These are phyloP conservation scores for Fusarium abutilonis DNA, from an alignment of 2,329 filamentous ascomycete genomes.

Conservation along the genomic window DNA sequence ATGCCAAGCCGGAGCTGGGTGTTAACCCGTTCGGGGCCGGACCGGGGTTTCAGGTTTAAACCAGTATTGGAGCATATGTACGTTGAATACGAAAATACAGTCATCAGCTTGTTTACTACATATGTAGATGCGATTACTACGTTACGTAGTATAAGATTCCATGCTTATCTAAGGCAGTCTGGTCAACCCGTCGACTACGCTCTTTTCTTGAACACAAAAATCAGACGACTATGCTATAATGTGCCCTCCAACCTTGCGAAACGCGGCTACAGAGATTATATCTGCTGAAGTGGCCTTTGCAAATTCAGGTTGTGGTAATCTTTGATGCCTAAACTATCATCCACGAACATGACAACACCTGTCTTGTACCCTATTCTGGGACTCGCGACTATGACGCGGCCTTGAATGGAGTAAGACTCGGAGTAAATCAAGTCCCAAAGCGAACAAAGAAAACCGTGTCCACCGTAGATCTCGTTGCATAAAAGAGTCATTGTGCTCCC, in stretches of 20 bases:
- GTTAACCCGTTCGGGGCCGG: too few species aligned
- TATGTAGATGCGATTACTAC: too few species aligned
- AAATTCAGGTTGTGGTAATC: neutral
- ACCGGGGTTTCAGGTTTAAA: too few species aligned
- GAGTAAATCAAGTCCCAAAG: neutral
- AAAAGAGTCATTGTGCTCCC: constrained; percentile 6
- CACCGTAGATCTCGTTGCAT: neutral
- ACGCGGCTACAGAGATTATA: neutral
- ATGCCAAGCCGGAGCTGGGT: too few species aligned
- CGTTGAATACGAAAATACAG: too few species aligned
- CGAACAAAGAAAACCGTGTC: constrained; percentile 20
- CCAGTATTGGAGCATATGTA: too few species aligned
- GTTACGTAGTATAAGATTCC: too few species aligned
- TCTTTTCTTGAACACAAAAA: neutral
- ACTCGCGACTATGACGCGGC: constrained; percentile 13
- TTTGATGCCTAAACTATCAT: constrained; percentile 13
- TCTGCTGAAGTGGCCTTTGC: neutral
- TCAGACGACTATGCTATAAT: neutral
- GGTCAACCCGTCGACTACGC: too few species aligned
- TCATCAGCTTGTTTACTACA: too few species aligned
- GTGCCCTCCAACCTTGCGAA: neutral
- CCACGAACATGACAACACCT: constrained; percentile 11
- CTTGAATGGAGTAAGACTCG: neutral
- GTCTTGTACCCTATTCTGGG: constrained; percentile 6
- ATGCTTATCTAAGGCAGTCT: too few species aligned